These are phyloP conservation scores for Knufia petricola DNA, from an alignment of 2,329 filamentous ascomycete genomes.

Conservation along the genomic window DNA sequence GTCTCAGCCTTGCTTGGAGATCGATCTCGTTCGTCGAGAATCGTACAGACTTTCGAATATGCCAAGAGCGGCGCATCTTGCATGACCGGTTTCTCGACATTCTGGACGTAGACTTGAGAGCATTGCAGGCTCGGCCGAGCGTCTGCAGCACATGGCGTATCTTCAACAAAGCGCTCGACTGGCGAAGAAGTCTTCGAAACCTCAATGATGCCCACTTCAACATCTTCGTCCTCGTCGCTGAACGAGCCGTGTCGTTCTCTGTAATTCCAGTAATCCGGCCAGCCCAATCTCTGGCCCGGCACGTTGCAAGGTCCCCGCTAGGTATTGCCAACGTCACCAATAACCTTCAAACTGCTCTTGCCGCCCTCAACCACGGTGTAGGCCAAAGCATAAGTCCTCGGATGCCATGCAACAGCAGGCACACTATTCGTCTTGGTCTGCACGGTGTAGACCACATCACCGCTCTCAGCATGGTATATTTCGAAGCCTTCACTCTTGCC, in stretches of 20 bases:
- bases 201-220: neutral
- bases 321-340: conserved; percentile 35
- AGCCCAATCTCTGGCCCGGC: neutral
- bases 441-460: conserved; percentile 39
- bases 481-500: conserved; percentile 32
- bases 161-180: too few species aligned
- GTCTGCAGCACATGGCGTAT: neutral
- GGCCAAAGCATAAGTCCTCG: conserved; percentile 40
- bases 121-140: neutral
- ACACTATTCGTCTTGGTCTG: conserved; percentile 33
- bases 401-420: conserved; percentile 42
- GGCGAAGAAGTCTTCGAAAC: neutral
- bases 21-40: too few species aligned
- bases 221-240: neutral
- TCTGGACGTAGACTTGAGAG: neutral
- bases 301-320: conserved; percentile 1
- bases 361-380: conserved; percentile 38
- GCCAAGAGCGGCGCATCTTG: too few species aligned
- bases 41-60: too few species aligned
- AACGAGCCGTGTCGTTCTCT: neutral
- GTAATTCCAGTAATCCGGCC: neutral
- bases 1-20: too few species aligned
- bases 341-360: conserved; percentile 37
- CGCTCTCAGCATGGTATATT: conserved; percentile 42
- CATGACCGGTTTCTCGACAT: neutral